A percentile compares a stretch with the other conserved stretches of the same genome.
phyloP scores from a whole-genome alignment of 1,284 basidiomycete genomes.

The Fomitiporia mediterranea region DNA sequence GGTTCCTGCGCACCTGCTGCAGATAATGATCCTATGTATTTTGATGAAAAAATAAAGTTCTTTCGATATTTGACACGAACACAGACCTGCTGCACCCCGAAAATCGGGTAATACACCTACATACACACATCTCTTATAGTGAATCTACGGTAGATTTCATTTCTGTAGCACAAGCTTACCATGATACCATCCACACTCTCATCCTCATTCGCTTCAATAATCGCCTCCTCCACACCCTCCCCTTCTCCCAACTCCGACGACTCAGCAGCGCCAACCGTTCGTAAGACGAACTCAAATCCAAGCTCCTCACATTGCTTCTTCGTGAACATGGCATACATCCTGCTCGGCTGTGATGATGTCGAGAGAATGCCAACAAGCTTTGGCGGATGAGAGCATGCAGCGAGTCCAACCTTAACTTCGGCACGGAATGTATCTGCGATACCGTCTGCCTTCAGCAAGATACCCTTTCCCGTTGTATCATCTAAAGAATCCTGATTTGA shows the following conservation, averaged over 20 bases:
- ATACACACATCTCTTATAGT: background rate
- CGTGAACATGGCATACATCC: constrained; percentile 92
- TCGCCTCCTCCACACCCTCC: constrained; percentile 88
- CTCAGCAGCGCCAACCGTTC: constrained; percentile 64
- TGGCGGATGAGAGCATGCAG: constrained; percentile 43
- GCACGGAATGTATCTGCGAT: constrained; percentile 65
- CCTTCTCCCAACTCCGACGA: constrained; percentile 47
- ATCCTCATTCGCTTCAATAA: constrained; percentile 92
- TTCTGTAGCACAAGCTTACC: constrained; percentile 48
- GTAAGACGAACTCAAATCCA: constrained; percentile 83
- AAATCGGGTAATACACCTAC: constrained; percentile 92
- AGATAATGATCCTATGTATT: constrained; percentile 91
- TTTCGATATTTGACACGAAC: constrained; percentile 19
- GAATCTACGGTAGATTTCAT: background rate
- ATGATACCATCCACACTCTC: constrained; percentile 88
- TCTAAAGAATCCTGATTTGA: constrained; percentile 22
- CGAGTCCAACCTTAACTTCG: constrained; percentile 55
- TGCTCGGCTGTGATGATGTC: constrained; percentile 82
- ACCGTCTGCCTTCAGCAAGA: constrained; percentile 70
- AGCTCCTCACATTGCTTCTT: constrained; percentile 86
- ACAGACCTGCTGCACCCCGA: constrained; percentile 76
- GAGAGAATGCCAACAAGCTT: constrained; percentile 92
- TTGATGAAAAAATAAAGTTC: constrained; percentile 12
- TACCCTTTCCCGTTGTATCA: constrained; percentile 49
- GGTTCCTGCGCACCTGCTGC: constrained; percentile 58